Conservation (phyloP, 2,329 filamentous ascomycete genomes). For the Fusarium sambucinum region DNA sequence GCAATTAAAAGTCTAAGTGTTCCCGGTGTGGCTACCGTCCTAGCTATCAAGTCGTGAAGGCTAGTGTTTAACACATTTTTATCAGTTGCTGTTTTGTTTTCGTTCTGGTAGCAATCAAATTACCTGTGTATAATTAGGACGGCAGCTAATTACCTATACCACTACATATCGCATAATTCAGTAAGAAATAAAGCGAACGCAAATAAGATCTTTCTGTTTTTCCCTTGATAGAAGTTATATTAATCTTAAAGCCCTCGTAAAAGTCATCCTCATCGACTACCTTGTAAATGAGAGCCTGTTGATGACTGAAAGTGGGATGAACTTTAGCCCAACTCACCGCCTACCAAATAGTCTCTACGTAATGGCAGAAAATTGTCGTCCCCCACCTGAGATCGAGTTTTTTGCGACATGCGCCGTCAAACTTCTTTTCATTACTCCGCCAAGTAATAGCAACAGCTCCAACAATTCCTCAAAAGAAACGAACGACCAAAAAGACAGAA, state of each 20-base stretch:
- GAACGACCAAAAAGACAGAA: constrained; percentile 1
- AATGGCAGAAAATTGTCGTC: constrained; percentile 35
- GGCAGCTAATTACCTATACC: too few relatives aligned
- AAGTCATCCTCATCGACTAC: neutral
- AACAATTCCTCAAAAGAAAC: constrained; percentile 7
- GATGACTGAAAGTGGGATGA: neutral
- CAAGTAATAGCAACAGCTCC: constrained; percentile 18
- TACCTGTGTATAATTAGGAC: too few relatives aligned
- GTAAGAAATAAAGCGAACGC: neutral
- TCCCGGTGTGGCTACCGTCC: rapidly evolving
- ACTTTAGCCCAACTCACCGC: neutral
- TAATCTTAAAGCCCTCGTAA: neutral
- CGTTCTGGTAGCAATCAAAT: too few relatives aligned
- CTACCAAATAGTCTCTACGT: neutral
- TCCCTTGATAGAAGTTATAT: neutral
- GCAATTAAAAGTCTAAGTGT: neutral
- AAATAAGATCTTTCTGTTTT: neutral
- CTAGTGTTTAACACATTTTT: too few relatives aligned
- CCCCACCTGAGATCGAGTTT: constrained; percentile 30
- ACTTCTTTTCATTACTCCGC: constrained; percentile 5
- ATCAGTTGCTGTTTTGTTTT: too few relatives aligned
- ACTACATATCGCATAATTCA: neutral
- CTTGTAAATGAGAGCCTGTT: neutral
- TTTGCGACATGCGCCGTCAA: constrained; percentile 30
- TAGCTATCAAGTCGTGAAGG: neutral